phyloP scores from a whole-genome alignment of 371 early-diverging fungal species.

The Actinomortierella wolfii region DNA sequence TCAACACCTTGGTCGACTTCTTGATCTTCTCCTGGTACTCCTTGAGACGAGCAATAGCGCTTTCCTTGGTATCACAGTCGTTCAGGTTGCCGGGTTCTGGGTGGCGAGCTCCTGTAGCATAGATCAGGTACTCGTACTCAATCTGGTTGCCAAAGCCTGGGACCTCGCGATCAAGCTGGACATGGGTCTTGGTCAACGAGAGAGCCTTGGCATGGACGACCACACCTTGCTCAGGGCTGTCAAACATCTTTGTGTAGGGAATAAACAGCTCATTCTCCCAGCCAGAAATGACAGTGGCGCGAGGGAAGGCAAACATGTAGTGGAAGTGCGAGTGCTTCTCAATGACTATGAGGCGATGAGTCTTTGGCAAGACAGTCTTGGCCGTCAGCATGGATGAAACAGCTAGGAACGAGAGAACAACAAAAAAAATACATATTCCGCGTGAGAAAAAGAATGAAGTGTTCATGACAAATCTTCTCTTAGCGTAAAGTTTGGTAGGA shows the following conservation, averaged over 20 bases:
- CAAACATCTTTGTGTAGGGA: conserved; percentile 57
- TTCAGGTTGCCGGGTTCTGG: conserved; percentile 57
- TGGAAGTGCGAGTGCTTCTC: conserved; percentile 64
- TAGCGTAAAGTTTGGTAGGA: neutral
- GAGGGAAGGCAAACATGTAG: conserved; percentile 69
- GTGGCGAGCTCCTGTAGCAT: conserved; percentile 58
- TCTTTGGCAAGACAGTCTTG: conserved; percentile 44
- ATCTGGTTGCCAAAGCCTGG: conserved; percentile 54
- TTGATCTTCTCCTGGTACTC: conserved; percentile 54
- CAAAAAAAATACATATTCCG: neutral
- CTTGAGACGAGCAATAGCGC: conserved; percentile 49
- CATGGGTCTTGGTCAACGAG: conserved; percentile 52
- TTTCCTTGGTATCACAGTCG: conserved; percentile 49
- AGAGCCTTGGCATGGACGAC: conserved; percentile 58
- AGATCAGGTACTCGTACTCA: conserved; percentile 62
- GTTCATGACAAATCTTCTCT: too few species aligned
- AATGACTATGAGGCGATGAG: conserved; percentile 60
- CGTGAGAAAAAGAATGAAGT: neutral
- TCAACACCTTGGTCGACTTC: conserved; percentile 52
- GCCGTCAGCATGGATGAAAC: conserved; percentile 45
- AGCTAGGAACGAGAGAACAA: conserved; percentile 23
- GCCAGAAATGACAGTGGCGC: conserved; percentile 60
- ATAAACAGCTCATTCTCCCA: conserved; percentile 66
- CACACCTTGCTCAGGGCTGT: conserved; percentile 53
- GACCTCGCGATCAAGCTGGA: conserved; percentile 59